Conservation (phyloP, 306 rosid genomes). For the cucumber (Cucumis sativus) region Cucumber_9930_V3 NC_026657.2:18989001-18989500, state of each 20-base stretch:
- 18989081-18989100: too few species aligned
- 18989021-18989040: not conserved
- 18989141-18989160: not conserved
- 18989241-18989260: not conserved
- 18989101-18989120: too few species aligned
- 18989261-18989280: not conserved
- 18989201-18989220: not conserved
- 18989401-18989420: too few species aligned
- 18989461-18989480: too few species aligned
- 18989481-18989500: too few species aligned
- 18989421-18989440: too few species aligned
- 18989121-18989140: not conserved
- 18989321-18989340: not conserved
- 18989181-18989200: constrained; percentile 3
- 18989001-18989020: not conserved
- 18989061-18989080: not conserved
- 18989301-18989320: constrained; percentile 3
- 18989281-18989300: not conserved
- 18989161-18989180: not conserved
- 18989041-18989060: not conserved
- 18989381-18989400: not conserved
- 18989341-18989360: not conserved
- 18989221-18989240: constrained; percentile 10
- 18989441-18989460: too few species aligned
- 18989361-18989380: not conserved